Evolutionary conservation across 2,329 filamentous ascomycete species (phyloP).

Genomic region (Juglanconis sp.): DNA sequence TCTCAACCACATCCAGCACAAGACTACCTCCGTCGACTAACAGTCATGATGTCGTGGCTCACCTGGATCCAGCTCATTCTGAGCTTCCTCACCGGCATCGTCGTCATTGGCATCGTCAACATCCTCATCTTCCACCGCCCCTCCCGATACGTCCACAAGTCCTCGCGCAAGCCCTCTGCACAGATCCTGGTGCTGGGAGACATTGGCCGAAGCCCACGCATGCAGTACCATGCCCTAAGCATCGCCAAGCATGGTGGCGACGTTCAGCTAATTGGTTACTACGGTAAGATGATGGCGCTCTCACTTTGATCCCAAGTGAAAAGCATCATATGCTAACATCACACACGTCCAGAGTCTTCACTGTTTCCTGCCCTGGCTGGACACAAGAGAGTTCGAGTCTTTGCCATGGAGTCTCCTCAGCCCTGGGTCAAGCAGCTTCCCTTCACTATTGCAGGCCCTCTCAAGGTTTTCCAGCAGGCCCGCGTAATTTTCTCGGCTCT

Average conservation of each 20-base stretch:
- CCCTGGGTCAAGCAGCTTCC: slow-evolving; percentile 64
- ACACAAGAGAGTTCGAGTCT: slow-evolving; percentile 66
- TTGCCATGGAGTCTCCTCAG: slow-evolving; percentile 68
- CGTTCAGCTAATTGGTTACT: slow-evolving; percentile 85
- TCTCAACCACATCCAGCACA: not conserved
- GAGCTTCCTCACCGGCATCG: not conserved
- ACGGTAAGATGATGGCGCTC: slow-evolving; percentile 51
- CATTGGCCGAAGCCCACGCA: slow-evolving; percentile 90
- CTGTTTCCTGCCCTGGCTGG: slow-evolving; percentile 67
- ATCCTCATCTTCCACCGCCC: slow-evolving; percentile 29
- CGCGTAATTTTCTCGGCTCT: slow-evolving; percentile 68
- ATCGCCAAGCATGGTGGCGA: slow-evolving; percentile 76
- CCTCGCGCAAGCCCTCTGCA: slow-evolving; percentile 36
- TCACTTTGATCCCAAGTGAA: not conserved
- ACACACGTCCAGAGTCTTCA: slow-evolving; percentile 56
- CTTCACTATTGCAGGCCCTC: slow-evolving; percentile 73
- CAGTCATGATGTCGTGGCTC: not conserved
- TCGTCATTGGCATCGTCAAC: slow-evolving; percentile 9
- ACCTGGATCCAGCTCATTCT: not conserved
- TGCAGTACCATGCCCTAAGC: slow-evolving; percentile 97
- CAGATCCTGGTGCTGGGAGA: slow-evolving; percentile 93
- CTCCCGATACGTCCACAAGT: slow-evolving; percentile 26
- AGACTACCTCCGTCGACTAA: not conserved
- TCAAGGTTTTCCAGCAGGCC: slow-evolving; percentile 84
- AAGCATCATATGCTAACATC: slow-evolving; percentile 9